These are phyloP conservation scores for Cystobasidium ongulense DNA, from an alignment of 768 basidiomycete genomes.

Conservation along the genomic window DNA sequence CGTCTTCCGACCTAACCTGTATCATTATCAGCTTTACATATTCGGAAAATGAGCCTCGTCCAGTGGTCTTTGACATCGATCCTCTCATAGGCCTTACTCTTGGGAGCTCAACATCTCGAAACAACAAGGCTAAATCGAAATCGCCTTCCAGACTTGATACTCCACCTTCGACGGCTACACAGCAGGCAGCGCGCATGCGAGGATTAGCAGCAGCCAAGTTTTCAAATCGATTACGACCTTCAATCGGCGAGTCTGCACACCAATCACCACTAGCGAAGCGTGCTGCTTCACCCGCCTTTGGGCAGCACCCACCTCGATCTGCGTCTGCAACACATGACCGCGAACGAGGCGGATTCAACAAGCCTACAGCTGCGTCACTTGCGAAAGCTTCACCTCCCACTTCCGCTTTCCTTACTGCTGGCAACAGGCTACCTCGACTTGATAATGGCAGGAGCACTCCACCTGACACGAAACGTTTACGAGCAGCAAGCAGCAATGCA, in stretches of 20 bases:
- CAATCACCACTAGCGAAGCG: not conserved
- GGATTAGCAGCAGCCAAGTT: constrained; percentile 34
- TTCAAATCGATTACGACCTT: constrained; percentile 30
- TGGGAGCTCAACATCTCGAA: not conserved
- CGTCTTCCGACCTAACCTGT: not conserved
- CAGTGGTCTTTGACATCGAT: not conserved
- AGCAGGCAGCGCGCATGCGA: constrained; percentile 7
- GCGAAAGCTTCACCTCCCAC: not conserved
- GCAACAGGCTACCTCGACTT: not conserved
- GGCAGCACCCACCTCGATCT: not conserved
- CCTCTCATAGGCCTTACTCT: constrained; percentile 1
- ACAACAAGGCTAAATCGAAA: not conserved
- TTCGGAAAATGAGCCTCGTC: constrained; percentile 36
- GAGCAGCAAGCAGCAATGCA: constrained; percentile 19
- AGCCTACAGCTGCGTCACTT: constrained; percentile 15
- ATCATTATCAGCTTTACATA: constrained; percentile 35
- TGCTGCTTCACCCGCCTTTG: not conserved
- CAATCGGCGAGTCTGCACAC: not conserved
- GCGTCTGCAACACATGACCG: not conserved
- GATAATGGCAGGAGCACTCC: not conserved
- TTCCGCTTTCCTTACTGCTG: not conserved
- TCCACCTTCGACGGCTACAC: constrained; percentile 4
- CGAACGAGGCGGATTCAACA: constrained; percentile 14
- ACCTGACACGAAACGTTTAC: constrained; percentile 7
- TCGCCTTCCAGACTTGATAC: not conserved